These are phyloP conservation scores for Hypoxylon sp. DNA, from an alignment of 2,329 filamentous ascomycete genomes.

Conservation along the genomic window DNA sequence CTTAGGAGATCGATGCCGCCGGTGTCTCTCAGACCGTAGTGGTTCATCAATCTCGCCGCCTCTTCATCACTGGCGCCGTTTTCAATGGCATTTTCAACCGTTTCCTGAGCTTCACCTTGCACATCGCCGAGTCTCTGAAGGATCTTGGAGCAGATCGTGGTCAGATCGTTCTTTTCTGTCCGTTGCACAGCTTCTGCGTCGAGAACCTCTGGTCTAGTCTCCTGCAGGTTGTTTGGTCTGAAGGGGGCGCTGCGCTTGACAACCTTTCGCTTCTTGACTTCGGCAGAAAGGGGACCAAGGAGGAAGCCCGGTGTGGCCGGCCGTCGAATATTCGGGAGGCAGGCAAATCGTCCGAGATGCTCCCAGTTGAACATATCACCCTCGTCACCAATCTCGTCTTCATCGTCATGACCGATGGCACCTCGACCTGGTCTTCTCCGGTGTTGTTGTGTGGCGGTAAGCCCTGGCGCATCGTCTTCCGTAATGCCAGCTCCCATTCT, in stretches of 20 bases:
- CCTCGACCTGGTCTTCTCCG: constrained; percentile 53
- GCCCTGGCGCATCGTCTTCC: constrained; percentile 63
- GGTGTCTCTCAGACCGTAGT: constrained; percentile 72
- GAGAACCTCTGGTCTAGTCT: constrained; percentile 83
- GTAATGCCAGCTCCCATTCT: constrained; percentile 69
- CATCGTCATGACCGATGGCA: constrained; percentile 58
- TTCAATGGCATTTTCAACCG: constrained; percentile 58
- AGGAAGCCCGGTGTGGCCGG: constrained; percentile 86
- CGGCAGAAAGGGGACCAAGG: constrained; percentile 86
- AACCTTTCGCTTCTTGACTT: constrained; percentile 81
- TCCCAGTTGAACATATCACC: constrained; percentile 89
- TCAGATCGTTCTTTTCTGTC: constrained; percentile 82
- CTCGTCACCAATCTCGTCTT: constrained; percentile 75
- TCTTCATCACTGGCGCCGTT: constrained; percentile 62
- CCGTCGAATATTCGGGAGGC: constrained; percentile 76
- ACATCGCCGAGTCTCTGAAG: constrained; percentile 67
- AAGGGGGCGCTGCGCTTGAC: constrained; percentile 78
- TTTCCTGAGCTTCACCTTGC: constrained; percentile 60
- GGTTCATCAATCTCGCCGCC: constrained; percentile 67
- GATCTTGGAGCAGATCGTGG: constrained; percentile 81
- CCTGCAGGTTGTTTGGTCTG: constrained; percentile 73
- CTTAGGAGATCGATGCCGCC: constrained; percentile 83
- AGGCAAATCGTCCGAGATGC: constrained; percentile 81
- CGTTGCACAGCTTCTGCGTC: constrained; percentile 78
- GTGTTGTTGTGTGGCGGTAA: constrained; percentile 63